These are phyloP conservation scores for Ormosia emarginata DNA, from an alignment of 306 rosid genomes.

Conservation along the genomic window DNA sequence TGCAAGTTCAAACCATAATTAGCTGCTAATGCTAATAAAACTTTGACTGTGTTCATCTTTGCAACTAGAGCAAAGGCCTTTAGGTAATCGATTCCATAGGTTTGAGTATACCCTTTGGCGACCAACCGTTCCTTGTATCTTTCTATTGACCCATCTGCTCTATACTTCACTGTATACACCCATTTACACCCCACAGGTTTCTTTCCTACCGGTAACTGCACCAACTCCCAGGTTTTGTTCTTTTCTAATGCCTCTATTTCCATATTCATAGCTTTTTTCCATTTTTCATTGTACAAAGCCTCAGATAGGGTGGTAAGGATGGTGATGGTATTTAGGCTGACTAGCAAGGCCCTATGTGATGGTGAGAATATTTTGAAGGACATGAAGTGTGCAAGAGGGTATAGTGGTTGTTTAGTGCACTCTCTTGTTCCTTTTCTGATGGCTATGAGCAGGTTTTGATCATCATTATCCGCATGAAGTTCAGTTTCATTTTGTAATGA, in stretches of 20 bases:
- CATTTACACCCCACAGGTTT: not conserved
- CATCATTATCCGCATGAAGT: no score
- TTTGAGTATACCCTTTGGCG: not conserved
- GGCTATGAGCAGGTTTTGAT: no score
- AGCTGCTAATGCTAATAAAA: not conserved
- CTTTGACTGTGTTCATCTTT: not conserved
- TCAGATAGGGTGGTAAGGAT: no score
- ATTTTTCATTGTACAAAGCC: no score
- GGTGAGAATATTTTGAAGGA: no score
- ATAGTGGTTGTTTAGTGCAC: no score
- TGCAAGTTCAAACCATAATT: not conserved
- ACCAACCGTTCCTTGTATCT: not conserved
- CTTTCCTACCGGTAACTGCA: not conserved
- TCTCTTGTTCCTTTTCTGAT: no score
- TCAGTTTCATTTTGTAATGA: no score
- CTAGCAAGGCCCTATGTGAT: no score
- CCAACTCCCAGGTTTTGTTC: not conserved
- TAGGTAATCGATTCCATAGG: not conserved
- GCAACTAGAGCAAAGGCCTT: not conserved
- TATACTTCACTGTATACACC: not conserved
- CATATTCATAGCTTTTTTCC: not conserved
- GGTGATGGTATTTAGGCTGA: no score
- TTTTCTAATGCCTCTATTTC: not conserved
- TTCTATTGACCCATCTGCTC: not conserved
- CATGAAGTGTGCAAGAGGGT: no score